These are phyloP conservation scores for Dothidotthia symphoricarpi DNA, from an alignment of 2,329 filamentous ascomycete genomes.

Conservation along the genomic window DNA sequence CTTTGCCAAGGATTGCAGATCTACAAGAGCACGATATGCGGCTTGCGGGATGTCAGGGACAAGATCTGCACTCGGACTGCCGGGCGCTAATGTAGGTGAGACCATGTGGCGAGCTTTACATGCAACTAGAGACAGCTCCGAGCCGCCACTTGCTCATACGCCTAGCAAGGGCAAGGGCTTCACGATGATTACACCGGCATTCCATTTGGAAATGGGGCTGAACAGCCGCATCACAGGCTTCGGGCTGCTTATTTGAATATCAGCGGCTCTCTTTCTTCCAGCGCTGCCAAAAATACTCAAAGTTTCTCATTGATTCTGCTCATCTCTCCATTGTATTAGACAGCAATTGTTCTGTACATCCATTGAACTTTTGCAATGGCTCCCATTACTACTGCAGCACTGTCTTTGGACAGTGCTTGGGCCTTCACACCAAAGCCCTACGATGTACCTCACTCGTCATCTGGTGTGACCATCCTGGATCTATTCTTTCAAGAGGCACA, in stretches of 20 bases:
- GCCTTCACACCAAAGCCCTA: not conserved
- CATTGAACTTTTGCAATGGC: not conserved
- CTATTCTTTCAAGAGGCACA: not conserved
- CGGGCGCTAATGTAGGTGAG: not conserved
- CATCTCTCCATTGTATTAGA: no score
- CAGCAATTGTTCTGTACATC: no score
- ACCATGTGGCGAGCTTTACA: not conserved
- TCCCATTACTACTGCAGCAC: not conserved
- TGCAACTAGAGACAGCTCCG: not conserved
- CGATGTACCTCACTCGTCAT: constrained; percentile 1
- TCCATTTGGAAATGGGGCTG: not conserved
- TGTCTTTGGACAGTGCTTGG: not conserved
- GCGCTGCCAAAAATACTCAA: not conserved
- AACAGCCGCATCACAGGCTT: constrained; percentile 1
- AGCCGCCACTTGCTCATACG: constrained; percentile 1
- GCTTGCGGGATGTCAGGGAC: not conserved
- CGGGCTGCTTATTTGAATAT: constrained; percentile 1
- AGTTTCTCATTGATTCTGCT: not conserved
- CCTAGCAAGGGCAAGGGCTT: constrained; percentile 1
- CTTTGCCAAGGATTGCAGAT: constrained; percentile 1
- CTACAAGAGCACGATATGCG: not conserved
- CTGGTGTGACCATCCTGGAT: constrained; percentile 1
- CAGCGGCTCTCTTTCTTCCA: not conserved
- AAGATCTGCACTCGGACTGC: constrained; percentile 1
- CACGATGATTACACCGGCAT: constrained; percentile 1